Conservation (phyloP, 371 early-diverging fungal genomes). For the Syncephalastrum racemosum region DNA sequence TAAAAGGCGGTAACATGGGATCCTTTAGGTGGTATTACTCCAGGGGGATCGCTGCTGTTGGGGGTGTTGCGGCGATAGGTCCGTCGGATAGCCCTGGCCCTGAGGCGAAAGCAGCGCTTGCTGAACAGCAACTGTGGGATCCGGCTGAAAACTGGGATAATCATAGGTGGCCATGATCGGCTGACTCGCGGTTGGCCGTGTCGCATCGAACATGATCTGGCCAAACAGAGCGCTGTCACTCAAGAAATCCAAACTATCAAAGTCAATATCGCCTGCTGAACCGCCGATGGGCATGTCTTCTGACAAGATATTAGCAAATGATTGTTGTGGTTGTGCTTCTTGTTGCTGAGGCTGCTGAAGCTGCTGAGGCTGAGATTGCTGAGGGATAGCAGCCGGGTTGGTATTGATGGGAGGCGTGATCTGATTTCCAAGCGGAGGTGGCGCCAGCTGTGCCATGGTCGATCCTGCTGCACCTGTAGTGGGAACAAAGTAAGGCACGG, state of each 20-base stretch:
- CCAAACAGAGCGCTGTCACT: conserved; percentile 44
- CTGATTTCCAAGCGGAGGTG: background rate
- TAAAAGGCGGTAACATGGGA: no score
- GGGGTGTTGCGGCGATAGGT: no score
- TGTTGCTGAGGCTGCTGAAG: conserved; percentile 10
- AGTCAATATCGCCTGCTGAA: conserved; percentile 22
- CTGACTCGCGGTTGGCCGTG: conserved; percentile 4
- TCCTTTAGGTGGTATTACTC: no score
- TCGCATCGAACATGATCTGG: conserved; percentile 46
- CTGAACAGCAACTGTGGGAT: no score
- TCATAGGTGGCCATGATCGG: conserved; percentile 6
- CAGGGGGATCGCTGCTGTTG: no score
- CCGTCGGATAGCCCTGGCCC: no score
- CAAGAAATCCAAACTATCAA: conserved; percentile 41
- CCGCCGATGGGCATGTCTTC: conserved; percentile 4
- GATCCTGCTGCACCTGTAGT: background rate
- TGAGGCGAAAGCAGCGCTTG: no score
- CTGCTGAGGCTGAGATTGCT: conserved; percentile 1
- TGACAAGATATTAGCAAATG: conserved; percentile 4
- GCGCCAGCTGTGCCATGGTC: conserved; percentile 3
- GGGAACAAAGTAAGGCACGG: conserved; percentile 4
- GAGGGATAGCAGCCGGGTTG: background rate
- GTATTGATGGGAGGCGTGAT: no score
- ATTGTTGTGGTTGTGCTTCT: background rate
- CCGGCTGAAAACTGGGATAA: conserved; percentile 8